Evolutionary conservation across 371 early-diverging fungal genomes (phyloP).

Genomic region (Lichtheimia ramosa): DNA sequence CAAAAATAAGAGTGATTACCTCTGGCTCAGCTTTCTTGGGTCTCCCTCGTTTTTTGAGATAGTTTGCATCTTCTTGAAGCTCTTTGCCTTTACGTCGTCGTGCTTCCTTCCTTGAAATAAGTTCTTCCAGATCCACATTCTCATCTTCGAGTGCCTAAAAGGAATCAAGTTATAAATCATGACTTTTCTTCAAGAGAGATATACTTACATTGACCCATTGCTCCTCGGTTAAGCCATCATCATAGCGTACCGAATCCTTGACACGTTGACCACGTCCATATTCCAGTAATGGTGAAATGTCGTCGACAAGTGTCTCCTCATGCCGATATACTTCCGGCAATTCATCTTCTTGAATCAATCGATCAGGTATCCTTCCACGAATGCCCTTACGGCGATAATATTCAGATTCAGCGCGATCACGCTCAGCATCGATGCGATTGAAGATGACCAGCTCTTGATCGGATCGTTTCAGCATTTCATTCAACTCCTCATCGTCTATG

Average conservation of each 20-base stretch:
- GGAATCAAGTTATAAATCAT: constrained; percentile 1
- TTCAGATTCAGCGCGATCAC: constrained; percentile 44
- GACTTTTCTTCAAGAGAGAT: constrained; percentile 7
- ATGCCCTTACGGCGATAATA: constrained; percentile 18
- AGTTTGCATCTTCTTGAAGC: background rate
- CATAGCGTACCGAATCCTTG: constrained; percentile 76
- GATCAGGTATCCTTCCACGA: constrained; percentile 50
- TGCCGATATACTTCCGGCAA: constrained; percentile 76
- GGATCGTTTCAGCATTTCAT: constrained; percentile 78
- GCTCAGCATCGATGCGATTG: constrained; percentile 70
- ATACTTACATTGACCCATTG: constrained; percentile 80
- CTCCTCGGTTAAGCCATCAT: constrained; percentile 93
- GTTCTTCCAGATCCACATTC: constrained; percentile 19
- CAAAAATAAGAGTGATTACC: background rate
- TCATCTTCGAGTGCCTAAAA: constrained; percentile 20
- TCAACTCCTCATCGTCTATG: constrained; percentile 83
- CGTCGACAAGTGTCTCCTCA: constrained; percentile 35
- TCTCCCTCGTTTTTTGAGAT: constrained; percentile 14
- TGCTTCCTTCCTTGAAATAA: constrained; percentile 17
- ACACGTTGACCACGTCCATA: constrained; percentile 75
- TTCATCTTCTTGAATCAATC: constrained; percentile 79
- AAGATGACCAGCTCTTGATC: constrained; percentile 78
- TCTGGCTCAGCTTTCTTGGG: constrained; percentile 15
- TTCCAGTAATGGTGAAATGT: constrained; percentile 27
- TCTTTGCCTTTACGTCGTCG: constrained; percentile 14